Conservation (phyloP, 139 green algal species). For the Limnomonas spitsbergensis region DNA sequence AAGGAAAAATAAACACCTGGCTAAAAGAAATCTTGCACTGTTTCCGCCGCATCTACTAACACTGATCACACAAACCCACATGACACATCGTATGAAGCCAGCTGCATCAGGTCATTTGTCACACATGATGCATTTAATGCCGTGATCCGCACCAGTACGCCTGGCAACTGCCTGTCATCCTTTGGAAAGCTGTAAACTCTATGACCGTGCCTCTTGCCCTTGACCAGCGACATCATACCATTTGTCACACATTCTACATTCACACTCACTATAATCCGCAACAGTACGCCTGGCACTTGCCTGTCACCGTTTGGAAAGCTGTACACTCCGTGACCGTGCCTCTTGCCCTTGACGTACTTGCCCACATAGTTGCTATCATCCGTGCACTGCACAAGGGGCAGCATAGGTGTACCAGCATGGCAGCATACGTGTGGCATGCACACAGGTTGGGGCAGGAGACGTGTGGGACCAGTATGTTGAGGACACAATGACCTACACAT, state of each 20-base stretch:
- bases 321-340: slow-evolving; percentile 66
- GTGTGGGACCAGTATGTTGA: not conserved
- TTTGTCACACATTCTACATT: not conserved
- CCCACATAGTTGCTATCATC: slow-evolving; percentile 70
- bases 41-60: too few relatives aligned
- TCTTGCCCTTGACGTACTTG: slow-evolving; percentile 62
- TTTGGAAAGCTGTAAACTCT: slow-evolving; percentile 71
- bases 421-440: too few relatives aligned
- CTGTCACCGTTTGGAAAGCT: slow-evolving; percentile 66
- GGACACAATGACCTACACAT: not conserved
- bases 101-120: not conserved
- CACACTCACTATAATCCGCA: not conserved
- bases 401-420: not conserved
- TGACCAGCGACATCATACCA: not conserved
- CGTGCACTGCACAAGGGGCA: slow-evolving; percentile 47
- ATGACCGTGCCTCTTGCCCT: slow-evolving; percentile 62
- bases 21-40: too few relatives aligned
- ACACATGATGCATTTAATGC: not conserved
- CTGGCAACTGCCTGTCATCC: slow-evolving; percentile 50
- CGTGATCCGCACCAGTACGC: too few relatives aligned
- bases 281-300: slow-evolving; percentile 40
- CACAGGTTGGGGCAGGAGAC: too few relatives aligned
- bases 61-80: too few relatives aligned
- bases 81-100: too few relatives aligned
- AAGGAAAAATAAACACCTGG: too few relatives aligned